Percentiles rank a stretch among this genome's conserved stretches.
phyloP scores from a whole-genome alignment of 768 basidiomycete genomes.

The Pholiota microspora region DNA sequence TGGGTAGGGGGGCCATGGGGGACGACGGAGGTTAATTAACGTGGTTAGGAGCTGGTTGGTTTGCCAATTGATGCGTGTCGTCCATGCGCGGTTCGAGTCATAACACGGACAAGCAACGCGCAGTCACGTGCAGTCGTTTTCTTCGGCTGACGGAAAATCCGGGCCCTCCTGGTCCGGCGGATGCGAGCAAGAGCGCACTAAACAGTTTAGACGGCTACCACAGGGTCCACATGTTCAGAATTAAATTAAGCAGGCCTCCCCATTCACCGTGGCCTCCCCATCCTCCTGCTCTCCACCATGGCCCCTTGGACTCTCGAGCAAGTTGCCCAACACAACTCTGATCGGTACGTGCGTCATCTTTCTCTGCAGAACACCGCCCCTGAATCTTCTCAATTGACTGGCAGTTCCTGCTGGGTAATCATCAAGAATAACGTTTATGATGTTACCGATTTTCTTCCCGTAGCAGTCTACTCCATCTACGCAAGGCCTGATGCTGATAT shows the following conservation, averaged over 20 bases:
- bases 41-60: constrained; percentile 13
- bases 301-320: constrained; percentile 51
- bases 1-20: constrained; percentile 40
- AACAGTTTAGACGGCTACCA: background rate
- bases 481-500: background rate
- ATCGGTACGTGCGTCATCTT: constrained; percentile 35
- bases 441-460: constrained; percentile 75
- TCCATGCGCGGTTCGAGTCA: constrained; percentile 41
- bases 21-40: constrained; percentile 8
- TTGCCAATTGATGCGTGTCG: constrained; percentile 20
- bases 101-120: constrained; percentile 56
- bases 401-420: constrained; percentile 82
- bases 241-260: constrained; percentile 2
- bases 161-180: constrained; percentile 2
- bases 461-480: constrained; percentile 24
- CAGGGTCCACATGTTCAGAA: background rate
- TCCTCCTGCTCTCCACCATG: constrained; percentile 23
- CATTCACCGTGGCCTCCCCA: background rate
- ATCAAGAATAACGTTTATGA: constrained; percentile 82
- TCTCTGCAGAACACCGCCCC: background rate
- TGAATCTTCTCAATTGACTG: constrained; percentile 4
- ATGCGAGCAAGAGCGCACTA: background rate
- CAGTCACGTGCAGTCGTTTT: constrained; percentile 29
- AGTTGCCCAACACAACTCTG: constrained; percentile 57
- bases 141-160: background rate